Conservation (phyloP, 768 basidiomycete species). For the Mrakia gelida region DNA sequence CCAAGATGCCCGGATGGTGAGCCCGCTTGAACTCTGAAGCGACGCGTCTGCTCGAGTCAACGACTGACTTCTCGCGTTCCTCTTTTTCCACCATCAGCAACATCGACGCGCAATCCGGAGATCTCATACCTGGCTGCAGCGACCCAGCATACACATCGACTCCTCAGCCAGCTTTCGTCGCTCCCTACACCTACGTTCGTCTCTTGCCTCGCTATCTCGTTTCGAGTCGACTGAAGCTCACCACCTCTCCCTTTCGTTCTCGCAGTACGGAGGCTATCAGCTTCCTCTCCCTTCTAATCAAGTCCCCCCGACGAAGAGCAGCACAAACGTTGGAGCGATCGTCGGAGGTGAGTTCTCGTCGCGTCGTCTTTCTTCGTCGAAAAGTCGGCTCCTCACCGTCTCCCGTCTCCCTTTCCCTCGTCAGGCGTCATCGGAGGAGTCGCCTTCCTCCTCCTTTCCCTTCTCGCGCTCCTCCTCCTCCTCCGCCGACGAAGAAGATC, state of each 20-base stretch:
- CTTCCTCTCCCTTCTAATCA: not conserved
- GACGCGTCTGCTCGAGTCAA: not conserved
- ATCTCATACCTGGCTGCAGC: not conserved
- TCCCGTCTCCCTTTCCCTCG: not conserved
- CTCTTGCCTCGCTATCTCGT: not conserved
- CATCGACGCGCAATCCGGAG: not conserved
- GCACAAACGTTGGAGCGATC: not conserved
- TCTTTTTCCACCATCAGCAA: not conserved
- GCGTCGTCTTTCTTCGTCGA: not conserved
- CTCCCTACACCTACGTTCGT: not conserved
- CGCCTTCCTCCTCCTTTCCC: not conserved
- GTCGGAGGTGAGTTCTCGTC: slow-evolving; percentile 1
- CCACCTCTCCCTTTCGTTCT: not conserved
- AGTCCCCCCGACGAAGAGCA: not conserved
- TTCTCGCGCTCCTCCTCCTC: not conserved
- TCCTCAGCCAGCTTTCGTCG: not conserved
- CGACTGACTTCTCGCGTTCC: not conserved
- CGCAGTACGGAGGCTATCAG: not conserved
- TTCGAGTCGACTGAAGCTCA: not conserved
- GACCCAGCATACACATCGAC: not conserved
- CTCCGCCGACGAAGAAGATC: not conserved
- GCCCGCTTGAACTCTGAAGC: not conserved
- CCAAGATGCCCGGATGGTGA: not conserved
- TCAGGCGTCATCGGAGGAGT: slow-evolving; percentile 9
- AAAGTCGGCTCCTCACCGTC: no score